Evolutionary conservation across 1,139 yeast genomes (phyloP), one percentile per base, ranked within the genome.

Genomic region (Hyphopichia wangnamkhiaoensis): DNA sequence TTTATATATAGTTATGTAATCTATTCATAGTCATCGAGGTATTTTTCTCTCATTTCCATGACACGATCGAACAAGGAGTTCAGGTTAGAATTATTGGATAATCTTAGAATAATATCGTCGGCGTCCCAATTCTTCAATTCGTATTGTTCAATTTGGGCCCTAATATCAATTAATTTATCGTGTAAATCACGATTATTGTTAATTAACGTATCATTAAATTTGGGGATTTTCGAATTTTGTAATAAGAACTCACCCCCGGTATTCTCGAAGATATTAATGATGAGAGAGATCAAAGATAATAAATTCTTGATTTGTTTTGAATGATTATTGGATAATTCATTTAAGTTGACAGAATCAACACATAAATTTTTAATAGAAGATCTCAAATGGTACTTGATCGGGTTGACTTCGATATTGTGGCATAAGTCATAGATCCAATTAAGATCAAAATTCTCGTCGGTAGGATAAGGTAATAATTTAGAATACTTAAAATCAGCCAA

Each of bases 361-460:
- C 75, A 67, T 33, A 77, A 54, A 14, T 56, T 55, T 42, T 73
- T 69, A 5, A 71, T 56, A 2, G 60, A 47, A 0, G 80, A 64
- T 26, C 82, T 56, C 20, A 77, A 60, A 42, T 78, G 83, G 46
- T 72, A 78, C 41, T 63, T 64, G 24, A 75, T 60, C 1, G 83
- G 83, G 46, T 77, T 35, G 13, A 45, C 47, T 46, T 76, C 80
- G 23, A 78, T 76, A 31, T 71, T 68, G 34, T 63, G 63, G 50
- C 82, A 77, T 16, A 76, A 43, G 18, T 60, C 56, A 36, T 65
- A 66, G 8, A 77, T 48, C 68, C 74, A 63, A 6, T 50, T 49
- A 24, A 70, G 48, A 25, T 68, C 62, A 37, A 59, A 58, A 3
- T 53, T 40, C 3, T 48, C 48, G 2, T 40, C 27, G 9, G 35